These are phyloP conservation scores for Rhipidocladum racemiflorum DNA, from an alignment of 176 grass and related monocot genomes.

Conservation along the genomic window DNA sequence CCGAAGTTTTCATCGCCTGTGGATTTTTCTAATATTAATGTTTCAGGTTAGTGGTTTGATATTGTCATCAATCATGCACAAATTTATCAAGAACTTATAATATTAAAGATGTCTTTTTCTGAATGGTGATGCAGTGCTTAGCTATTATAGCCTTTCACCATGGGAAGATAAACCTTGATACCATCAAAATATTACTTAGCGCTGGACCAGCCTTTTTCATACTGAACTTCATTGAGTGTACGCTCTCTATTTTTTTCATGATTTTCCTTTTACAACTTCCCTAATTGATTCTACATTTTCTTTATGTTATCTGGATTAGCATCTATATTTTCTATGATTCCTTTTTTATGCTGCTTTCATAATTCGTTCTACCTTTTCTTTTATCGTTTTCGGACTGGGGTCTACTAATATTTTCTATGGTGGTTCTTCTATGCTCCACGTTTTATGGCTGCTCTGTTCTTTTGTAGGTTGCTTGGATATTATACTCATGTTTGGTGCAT, in stretches of 20 bases:
- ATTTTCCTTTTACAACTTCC: constrained; percentile 17
- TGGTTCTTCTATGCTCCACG: background rate
- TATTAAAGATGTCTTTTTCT: constrained; percentile 12
- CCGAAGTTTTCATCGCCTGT: constrained; percentile 95
- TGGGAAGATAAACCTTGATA: constrained; percentile 67
- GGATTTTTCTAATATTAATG: constrained; percentile 98
- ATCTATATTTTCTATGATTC: background rate
- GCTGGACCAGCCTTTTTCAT: constrained; percentile 89
- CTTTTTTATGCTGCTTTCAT: background rate
- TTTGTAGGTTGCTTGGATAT: constrained; percentile 89
- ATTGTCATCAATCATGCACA: constrained; percentile 3
- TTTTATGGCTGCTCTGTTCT: constrained; percentile 25
- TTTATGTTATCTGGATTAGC: background rate
- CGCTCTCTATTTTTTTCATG: constrained; percentile 23
- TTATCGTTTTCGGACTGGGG: background rate
- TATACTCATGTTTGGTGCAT: constrained; percentile 86
- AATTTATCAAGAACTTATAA: constrained; percentile 6
- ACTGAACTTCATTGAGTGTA: constrained; percentile 88
- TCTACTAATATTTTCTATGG: background rate
- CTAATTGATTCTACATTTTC: background rate
- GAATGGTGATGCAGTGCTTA: constrained; percentile 57
- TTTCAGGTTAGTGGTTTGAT: constrained; percentile 64
- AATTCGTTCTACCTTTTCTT: background rate
- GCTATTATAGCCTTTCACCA: constrained; percentile 73
- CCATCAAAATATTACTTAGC: constrained; percentile 87